A percentile compares a stretch with the other conserved stretches of the same genome.
Conservation (phyloP, 108 stramenopile genomes). For the Nannochloropsis oceanica region DNA sequence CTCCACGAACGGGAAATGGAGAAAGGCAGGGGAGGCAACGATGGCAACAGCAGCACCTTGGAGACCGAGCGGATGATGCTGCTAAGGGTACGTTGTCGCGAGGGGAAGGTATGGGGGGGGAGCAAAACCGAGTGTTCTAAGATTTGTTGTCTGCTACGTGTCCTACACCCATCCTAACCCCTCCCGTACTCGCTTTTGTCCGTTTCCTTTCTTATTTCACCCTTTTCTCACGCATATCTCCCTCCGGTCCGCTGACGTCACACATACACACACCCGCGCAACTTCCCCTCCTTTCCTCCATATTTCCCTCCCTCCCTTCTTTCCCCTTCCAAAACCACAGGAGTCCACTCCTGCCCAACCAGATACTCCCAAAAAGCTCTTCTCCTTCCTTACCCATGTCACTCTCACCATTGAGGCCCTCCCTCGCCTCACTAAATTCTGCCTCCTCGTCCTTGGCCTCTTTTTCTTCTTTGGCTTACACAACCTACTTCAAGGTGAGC, state of each 20-base stretch:
- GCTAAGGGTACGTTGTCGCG: background rate
- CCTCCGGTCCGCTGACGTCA: too few relatives aligned
- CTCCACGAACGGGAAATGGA: background rate
- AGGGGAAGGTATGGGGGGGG: too few relatives aligned
- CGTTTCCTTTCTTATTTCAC: too few relatives aligned
- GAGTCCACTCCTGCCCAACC: background rate
- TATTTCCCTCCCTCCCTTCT: background rate
- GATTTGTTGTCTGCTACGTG: too few relatives aligned
- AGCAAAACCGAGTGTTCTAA: too few relatives aligned
- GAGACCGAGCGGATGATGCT: background rate
- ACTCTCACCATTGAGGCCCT: background rate
- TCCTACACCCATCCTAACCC: too few relatives aligned
- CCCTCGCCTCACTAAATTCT: background rate
- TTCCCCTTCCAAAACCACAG: background rate
- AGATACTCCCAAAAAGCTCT: background rate
- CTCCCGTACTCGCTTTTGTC: too few relatives aligned
- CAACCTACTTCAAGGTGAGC: conserved; percentile 6
- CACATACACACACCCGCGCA: too few relatives aligned
- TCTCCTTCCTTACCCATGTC: background rate
- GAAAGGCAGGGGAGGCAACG: background rate
- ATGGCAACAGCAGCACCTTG: background rate
- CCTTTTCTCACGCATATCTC: too few relatives aligned
- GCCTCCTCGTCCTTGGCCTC: background rate
- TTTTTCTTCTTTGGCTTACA: conserved; percentile 8
- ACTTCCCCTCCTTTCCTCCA: background rate